Percentiles rank a stretch among this genome's conserved stretches.
Evolutionary conservation across 768 basidiomycete species (phyloP).

Genomic region (Boletus speciosus): DNA sequence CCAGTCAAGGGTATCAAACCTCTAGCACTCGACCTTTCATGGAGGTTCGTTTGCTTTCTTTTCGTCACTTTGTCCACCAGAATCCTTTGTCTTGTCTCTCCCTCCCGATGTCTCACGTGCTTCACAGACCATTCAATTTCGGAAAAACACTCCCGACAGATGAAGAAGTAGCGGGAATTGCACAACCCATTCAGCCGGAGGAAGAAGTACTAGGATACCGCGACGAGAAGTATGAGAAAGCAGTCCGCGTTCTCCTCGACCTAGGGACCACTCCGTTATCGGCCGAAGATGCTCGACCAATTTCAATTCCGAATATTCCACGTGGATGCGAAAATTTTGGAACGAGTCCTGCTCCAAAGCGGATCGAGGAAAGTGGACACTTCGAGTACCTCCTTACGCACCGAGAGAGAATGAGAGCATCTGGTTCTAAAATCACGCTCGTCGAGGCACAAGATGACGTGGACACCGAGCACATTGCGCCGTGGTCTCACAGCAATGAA

Average conservation of each 20-base stretch:
- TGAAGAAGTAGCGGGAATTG: slow-evolving; percentile 27
- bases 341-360: slow-evolving; percentile 22
- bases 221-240: slow-evolving; percentile 12
- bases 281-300: slow-evolving; percentile 9
- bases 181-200: slow-evolving; percentile 8
- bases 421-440: background rate
- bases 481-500: background rate
- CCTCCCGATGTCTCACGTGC: slow-evolving; percentile 1
- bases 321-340: slow-evolving; percentile 25
- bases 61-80: background rate
- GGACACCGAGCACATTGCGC: background rate
- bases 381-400: slow-evolving; percentile 26
- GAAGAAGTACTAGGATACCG: slow-evolving; percentile 13
- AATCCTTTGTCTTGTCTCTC: background rate
- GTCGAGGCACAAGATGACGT: background rate
- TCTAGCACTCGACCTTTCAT: slow-evolving; percentile 58
- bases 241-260: slow-evolving; percentile 12
- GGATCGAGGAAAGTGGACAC: slow-evolving; percentile 6
- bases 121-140: slow-evolving; percentile 46
- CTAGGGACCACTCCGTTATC: background rate
- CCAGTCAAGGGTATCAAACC: slow-evolving; percentile 58
- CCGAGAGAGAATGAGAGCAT: slow-evolving; percentile 20
- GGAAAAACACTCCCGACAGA: slow-evolving; percentile 32
- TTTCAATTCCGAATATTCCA: slow-evolving; percentile 4
- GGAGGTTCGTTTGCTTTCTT: slow-evolving; percentile 48